Percentiles rank a stretch among this genome's conserved stretches.
Evolutionary conservation across 345 rosid species (phyloP).

Genomic region (Brassica incana): DNA sequence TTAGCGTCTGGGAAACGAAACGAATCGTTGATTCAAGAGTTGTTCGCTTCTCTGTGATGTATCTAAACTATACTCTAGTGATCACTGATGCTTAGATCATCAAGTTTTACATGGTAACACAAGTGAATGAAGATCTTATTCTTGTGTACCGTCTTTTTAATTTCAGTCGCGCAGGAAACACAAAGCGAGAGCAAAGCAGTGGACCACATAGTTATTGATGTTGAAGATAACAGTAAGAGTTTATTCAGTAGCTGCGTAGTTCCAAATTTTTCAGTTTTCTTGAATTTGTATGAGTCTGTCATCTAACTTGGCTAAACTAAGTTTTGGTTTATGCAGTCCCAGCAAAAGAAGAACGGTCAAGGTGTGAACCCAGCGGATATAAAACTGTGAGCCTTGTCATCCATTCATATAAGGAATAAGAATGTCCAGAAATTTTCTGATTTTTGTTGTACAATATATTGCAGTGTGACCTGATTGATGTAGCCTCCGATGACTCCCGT

Average conservation of each 20-base stretch:
- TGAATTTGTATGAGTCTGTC: constrained; percentile 1
- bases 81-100: background rate
- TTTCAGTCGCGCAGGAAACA: constrained; percentile 16
- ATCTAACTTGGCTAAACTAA: constrained; percentile 16
- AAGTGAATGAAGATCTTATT: background rate
- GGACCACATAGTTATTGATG: constrained; percentile 9
- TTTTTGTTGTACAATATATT: background rate
- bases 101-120: background rate
- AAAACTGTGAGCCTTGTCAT: constrained; percentile 44
- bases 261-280: background rate
- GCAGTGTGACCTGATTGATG: constrained; percentile 24
- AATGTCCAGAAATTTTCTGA: background rate
- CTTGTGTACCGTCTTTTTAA: constrained; percentile 1
- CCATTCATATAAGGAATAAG: background rate
- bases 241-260: background rate
- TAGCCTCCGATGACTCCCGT: constrained; percentile 26
- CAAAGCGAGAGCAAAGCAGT: constrained; percentile 4
- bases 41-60: constrained; percentile 3
- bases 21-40: constrained; percentile 2
- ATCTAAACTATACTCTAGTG: background rate
- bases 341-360: constrained; percentile 27
- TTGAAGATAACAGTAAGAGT: constrained; percentile 25
- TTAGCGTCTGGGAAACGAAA: background rate
- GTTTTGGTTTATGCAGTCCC: constrained; percentile 34
- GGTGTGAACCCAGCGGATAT: constrained; percentile 34